These are phyloP conservation scores for Diaporthe citriasiana DNA, from an alignment of 2,329 filamentous ascomycete genomes.

Conservation along the genomic window DNA sequence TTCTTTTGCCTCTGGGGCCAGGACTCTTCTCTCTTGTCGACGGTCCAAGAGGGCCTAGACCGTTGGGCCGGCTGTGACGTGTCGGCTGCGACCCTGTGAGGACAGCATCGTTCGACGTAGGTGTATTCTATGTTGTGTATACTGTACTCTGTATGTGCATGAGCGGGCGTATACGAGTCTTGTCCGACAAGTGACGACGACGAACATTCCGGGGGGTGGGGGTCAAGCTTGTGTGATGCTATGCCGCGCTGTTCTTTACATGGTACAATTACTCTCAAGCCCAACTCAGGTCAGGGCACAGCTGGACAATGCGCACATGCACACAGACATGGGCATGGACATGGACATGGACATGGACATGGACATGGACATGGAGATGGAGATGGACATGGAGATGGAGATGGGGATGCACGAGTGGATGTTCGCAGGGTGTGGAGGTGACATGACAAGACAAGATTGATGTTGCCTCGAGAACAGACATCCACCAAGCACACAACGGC, in stretches of 20 bases:
- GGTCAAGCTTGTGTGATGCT: constrained; percentile 4
- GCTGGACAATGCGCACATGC: background rate
- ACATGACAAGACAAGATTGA: background rate
- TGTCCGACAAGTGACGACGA: constrained; percentile 13
- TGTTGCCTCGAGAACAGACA: background rate
- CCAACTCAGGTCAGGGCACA: background rate
- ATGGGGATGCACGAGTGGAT: background rate
- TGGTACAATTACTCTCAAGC: background rate
- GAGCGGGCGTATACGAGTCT: background rate
- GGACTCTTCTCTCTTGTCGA: constrained; percentile 6
- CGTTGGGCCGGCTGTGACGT: constrained; percentile 28
- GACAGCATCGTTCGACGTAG: background rate
- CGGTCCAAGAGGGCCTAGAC: constrained; percentile 21
- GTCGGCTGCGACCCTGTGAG: constrained; percentile 26
- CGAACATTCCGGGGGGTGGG: constrained; percentile 11
- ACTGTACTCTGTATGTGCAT: background rate
- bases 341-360: background rate
- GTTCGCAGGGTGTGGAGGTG: background rate
- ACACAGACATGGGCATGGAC: too few relatives aligned
- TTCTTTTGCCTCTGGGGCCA: background rate
- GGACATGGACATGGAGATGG: background rate
- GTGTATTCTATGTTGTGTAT: constrained; percentile 6
- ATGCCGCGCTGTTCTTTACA: background rate
- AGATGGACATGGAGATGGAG: background rate
- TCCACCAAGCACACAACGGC: background rate